Percentiles rank a stretch among this genome's conserved stretches.
Conservation (phyloP, 2,329 filamentous ascomycete species). For the Hypocrella siamensis region DNA sequence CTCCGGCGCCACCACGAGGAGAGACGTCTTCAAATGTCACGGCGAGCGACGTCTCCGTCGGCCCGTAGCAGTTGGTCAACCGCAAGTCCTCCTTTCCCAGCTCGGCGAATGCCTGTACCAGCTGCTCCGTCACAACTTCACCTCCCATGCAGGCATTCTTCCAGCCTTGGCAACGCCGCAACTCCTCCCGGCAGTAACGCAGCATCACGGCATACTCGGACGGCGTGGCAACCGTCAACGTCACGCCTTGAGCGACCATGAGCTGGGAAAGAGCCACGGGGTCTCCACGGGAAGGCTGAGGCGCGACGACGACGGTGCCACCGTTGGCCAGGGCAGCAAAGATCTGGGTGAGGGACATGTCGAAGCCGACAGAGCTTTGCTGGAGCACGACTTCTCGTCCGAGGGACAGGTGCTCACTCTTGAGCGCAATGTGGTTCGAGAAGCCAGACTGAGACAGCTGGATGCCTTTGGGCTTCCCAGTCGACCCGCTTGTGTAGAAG, state of each 20-base stretch:
- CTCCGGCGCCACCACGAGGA: neutral
- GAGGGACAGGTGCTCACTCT: constrained; percentile 6
- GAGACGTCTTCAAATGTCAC: neutral
- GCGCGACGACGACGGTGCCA: constrained; percentile 19
- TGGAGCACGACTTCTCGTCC: constrained; percentile 16
- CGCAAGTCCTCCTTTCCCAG: constrained; percentile 2
- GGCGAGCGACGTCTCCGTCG: constrained; percentile 13
- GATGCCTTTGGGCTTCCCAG: constrained; percentile 25
- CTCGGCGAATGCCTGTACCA: constrained; percentile 4
- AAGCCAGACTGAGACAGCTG: constrained; percentile 14
- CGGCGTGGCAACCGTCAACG: constrained; percentile 21
- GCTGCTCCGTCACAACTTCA: constrained; percentile 9
- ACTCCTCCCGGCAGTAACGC: constrained; percentile 5
- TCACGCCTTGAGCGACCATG: constrained; percentile 19
- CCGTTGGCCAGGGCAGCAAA: constrained; percentile 19
- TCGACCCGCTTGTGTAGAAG: constrained; percentile 17
- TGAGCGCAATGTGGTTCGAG: constrained; percentile 12
- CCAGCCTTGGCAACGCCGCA: constrained; percentile 7
- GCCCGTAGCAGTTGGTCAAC: constrained; percentile 13
- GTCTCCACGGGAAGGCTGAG: constrained; percentile 11
- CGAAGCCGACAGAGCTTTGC: constrained; percentile 23
- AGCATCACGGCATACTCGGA: constrained; percentile 22
- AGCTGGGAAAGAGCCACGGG: constrained; percentile 17
- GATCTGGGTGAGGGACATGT: constrained; percentile 22
- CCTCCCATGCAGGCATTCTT: constrained; percentile 10